These are phyloP conservation scores for Trichosporon inkin DNA, from an alignment of 1,284 basidiomycete genomes.

Conservation along the genomic window DNA sequence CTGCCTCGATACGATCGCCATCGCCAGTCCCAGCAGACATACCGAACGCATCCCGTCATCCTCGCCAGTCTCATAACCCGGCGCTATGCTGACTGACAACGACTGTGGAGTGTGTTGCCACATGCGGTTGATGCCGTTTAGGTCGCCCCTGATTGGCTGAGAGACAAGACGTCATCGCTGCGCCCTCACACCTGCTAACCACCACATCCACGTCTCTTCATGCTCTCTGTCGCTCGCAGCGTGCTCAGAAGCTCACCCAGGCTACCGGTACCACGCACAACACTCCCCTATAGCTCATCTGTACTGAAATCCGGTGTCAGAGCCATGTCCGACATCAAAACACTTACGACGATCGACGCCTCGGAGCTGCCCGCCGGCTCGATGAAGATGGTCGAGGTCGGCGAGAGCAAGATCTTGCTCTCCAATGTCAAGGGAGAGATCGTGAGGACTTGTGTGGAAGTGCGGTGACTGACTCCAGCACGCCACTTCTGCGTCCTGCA, in stretches of 20 bases:
- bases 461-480: constrained; percentile 33
- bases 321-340: constrained; percentile 21
- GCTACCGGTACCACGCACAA: neutral
- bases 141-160: neutral
- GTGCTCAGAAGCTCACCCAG: neutral
- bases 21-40: too few species aligned
- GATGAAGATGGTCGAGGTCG: constrained; percentile 75
- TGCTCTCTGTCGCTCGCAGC: constrained; percentile 2
- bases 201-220: constrained; percentile 8
- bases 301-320: neutral
- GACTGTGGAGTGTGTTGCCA: neutral
- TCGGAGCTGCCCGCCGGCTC: constrained; percentile 69
- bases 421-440: constrained; percentile 68
- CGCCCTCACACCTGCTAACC: neutral
- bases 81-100: too few species aligned
- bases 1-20: too few species aligned
- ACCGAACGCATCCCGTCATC: too few species aligned
- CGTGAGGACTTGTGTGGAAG: constrained; percentile 22
- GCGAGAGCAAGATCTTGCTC: constrained; percentile 69
- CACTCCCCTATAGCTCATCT: neutral
- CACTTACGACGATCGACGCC: constrained; percentile 36
- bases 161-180: constrained; percentile 4
- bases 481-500: constrained; percentile 82
- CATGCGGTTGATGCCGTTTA: neutral
- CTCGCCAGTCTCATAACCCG: too few species aligned